A percentile compares a stretch with the other conserved stretches of the same genome.
Conservation (phyloP, 257 asterid genomes). For the Plantago elongata region DNA sequence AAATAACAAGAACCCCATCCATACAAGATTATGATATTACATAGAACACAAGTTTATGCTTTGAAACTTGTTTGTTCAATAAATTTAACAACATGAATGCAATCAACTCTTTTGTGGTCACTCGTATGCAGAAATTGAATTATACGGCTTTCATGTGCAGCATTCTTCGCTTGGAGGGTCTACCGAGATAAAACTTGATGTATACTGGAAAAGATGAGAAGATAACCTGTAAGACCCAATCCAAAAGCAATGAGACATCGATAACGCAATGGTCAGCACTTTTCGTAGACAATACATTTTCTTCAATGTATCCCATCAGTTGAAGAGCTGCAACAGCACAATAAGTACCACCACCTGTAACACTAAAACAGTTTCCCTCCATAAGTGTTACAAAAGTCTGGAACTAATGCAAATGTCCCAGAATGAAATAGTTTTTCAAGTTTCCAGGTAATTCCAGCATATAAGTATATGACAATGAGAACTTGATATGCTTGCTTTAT, state of each 20-base stretch:
- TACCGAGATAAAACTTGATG: not conserved
- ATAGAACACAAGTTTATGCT: not conserved
- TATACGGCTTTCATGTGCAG: not conserved
- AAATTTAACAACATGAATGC: not conserved
- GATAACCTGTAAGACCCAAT: constrained; percentile 86
- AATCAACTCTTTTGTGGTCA: not conserved
- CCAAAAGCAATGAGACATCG: constrained; percentile 65
- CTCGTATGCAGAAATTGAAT: not conserved
- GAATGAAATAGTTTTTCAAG: constrained; percentile 1
- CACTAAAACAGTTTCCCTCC: constrained; percentile 59
- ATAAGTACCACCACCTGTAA: constrained; percentile 97
- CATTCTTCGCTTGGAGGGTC: not conserved
- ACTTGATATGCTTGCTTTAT: not conserved
- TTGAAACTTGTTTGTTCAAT: not conserved
- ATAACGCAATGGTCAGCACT: constrained; percentile 36
- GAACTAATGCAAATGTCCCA: constrained; percentile 14
- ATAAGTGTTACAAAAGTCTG: constrained; percentile 38
- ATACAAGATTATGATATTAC: not conserved
- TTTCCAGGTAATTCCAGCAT: not conserved
- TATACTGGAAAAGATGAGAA: constrained; percentile 15
- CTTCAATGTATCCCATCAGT: constrained; percentile 84
- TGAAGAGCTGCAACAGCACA: constrained; percentile 96
- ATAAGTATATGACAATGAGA: not conserved
- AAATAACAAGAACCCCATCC: constrained; percentile 2
- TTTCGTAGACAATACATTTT: constrained; percentile 40